A percentile compares a stretch with the other conserved stretches of the same genome.
phyloP scores from a whole-genome alignment of 2,329 filamentous ascomycete species.

The Apiospora marii region DNA sequence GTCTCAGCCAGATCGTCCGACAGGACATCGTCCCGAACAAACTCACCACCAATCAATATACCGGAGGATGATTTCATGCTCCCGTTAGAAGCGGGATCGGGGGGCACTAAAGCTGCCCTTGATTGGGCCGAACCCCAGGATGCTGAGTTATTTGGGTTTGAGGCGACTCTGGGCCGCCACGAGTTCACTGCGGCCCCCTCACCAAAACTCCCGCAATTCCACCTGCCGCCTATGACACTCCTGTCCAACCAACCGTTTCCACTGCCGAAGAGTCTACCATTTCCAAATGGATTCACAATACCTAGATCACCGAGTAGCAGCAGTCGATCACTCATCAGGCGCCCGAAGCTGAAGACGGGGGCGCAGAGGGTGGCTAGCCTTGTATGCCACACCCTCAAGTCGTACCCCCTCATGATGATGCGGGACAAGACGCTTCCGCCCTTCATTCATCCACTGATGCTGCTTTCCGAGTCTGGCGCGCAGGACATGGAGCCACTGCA shows the following conservation, averaged over 20 bases:
- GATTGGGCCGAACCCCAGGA: background rate
- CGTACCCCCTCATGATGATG: conserved; percentile 50
- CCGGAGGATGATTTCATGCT: no score
- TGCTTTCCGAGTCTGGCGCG: conserved; percentile 35
- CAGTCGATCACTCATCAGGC: conserved; percentile 39
- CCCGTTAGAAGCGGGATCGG: background rate
- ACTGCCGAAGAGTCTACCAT: conserved; percentile 16
- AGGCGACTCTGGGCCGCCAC: no score
- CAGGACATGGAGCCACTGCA: conserved; percentile 45
- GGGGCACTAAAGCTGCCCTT: background rate
- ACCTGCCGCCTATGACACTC: background rate
- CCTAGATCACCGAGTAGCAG: conserved; percentile 33
- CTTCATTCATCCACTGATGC: conserved; percentile 49
- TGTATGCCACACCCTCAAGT: conserved; percentile 50
- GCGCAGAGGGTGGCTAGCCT: conserved; percentile 45
- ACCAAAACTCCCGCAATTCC: background rate
- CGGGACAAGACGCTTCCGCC: conserved; percentile 48
- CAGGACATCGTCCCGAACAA: background rate
- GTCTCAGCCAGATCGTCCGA: background rate
- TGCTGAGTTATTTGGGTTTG: background rate
- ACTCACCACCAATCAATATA: no score
- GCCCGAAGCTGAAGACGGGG: conserved; percentile 37
- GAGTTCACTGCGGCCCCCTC: background rate
- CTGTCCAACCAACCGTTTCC: conserved; percentile 25
- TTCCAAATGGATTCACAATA: conserved; percentile 32